phyloP scores from a whole-genome alignment of 2,329 filamentous ascomycete genomes.

The Sclerotinia glacialis region DNA sequence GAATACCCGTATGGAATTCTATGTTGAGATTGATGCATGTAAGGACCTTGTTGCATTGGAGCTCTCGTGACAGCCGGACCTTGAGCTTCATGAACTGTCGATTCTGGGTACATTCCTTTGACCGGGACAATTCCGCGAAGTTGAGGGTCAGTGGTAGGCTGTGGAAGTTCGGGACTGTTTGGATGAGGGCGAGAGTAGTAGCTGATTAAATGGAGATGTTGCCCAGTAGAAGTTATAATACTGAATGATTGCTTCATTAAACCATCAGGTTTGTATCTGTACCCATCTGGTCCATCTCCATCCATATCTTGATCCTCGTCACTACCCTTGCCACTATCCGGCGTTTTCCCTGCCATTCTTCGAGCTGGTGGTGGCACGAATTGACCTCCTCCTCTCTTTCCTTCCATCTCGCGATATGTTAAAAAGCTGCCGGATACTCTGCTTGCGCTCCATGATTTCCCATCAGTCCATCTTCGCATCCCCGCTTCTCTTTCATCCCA shows the following conservation, averaged over 20 bases:
- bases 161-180: slow-evolving; percentile 67
- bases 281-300: slow-evolving; percentile 77
- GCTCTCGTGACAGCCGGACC: slow-evolving; percentile 78
- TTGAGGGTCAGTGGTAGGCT: slow-evolving; percentile 76
- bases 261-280: slow-evolving; percentile 92
- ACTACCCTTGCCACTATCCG: slow-evolving; percentile 75
- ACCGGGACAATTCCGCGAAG: slow-evolving; percentile 80
- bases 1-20: slow-evolving; percentile 41
- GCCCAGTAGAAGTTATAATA: slow-evolving; percentile 85
- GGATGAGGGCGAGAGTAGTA: slow-evolving; percentile 86
- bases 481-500: slow-evolving; percentile 98
- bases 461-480: slow-evolving; percentile 98
- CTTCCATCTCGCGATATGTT: slow-evolving; percentile 98
- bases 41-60: slow-evolving; percentile 56
- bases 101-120: slow-evolving; percentile 97
- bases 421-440: slow-evolving; percentile 95
- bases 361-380: slow-evolving; percentile 59
- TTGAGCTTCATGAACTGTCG: slow-evolving; percentile 82
- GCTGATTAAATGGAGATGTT: slow-evolving; percentile 95
- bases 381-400: slow-evolving; percentile 79
- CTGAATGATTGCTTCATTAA: slow-evolving; percentile 99
- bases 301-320: slow-evolving; percentile 75
- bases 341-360: slow-evolving; percentile 68
- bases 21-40: slow-evolving; percentile 41
- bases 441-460: slow-evolving; percentile 98